Evolutionary conservation across 1,284 basidiomycete genomes (phyloP).

Genomic region (Tilletia setariae): DNA sequence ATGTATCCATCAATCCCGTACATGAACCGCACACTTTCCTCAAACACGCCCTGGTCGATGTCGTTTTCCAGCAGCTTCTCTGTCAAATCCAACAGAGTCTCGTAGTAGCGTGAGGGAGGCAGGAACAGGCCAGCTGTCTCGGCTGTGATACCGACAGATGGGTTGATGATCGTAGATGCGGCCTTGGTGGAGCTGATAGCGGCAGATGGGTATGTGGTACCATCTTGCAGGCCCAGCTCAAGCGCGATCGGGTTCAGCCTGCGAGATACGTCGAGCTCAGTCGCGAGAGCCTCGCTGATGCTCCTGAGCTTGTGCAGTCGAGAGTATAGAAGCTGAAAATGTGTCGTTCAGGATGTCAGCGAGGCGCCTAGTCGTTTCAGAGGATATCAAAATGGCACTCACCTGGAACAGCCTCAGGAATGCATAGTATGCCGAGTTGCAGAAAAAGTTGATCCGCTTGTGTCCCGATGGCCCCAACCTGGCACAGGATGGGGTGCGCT

Average conservation of each 20-base stretch:
- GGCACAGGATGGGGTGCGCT: too few relatives aligned
- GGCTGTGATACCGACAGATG: conserved; percentile 13
- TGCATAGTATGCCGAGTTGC: conserved; percentile 88
- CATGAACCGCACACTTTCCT: conserved; percentile 94
- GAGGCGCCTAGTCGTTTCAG: too few relatives aligned
- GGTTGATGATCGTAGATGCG: conserved; percentile 25
- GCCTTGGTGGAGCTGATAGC: conserved; percentile 34
- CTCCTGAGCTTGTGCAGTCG: conserved; percentile 74
- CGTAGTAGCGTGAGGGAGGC: conserved; percentile 66
- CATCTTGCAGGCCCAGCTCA: conserved; percentile 66
- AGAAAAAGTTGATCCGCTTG: conserved; percentile 68
- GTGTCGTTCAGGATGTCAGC: neutral
- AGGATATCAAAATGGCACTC: neutral
- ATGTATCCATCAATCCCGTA: conserved; percentile 92
- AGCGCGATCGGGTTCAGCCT: conserved; percentile 62
- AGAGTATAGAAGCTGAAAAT: conserved; percentile 72
- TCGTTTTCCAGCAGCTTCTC: conserved; percentile 91
- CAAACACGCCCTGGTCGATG: conserved; percentile 81
- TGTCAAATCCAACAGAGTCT: conserved; percentile 83
- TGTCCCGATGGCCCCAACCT: conserved; percentile 26
- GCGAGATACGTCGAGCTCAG: conserved; percentile 35
- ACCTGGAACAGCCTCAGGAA: conserved; percentile 66
- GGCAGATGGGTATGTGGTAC: conserved; percentile 54
- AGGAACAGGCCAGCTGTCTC: conserved; percentile 42
- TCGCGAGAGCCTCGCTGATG: conserved; percentile 51